Evolutionary conservation across 208 protist species (phyloP).

Genomic region (Strigomonas galati): DNA sequence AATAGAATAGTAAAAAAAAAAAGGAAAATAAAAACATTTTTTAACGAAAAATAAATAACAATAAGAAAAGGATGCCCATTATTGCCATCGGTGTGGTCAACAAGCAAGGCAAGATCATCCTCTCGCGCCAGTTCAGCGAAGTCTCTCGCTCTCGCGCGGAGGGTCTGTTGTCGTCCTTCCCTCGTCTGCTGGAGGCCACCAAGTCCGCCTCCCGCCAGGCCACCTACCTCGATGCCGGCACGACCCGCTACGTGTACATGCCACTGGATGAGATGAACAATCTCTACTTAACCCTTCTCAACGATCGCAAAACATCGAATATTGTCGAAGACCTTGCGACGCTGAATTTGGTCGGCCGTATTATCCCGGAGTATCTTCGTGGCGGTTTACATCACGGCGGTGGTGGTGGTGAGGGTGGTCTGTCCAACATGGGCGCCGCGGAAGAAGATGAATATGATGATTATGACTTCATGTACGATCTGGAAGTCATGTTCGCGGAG

Average conservation of each 20-base stretch:
- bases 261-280: slow-evolving; percentile 95
- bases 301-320: slow-evolving; percentile 93
- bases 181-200: slow-evolving; percentile 91
- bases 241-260: slow-evolving; percentile 97
- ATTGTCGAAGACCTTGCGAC: slow-evolving; percentile 98
- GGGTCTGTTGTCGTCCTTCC: slow-evolving; percentile 96
- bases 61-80: slow-evolving; percentile 56
- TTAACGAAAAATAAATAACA: slow-evolving; percentile 10
- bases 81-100: slow-evolving; percentile 80
- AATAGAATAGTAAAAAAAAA: slow-evolving; percentile 4
- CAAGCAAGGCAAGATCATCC: slow-evolving; percentile 82
- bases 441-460: background rate
- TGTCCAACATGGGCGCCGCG: background rate
- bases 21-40: slow-evolving; percentile 2
- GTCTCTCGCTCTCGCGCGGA: slow-evolving; percentile 95
- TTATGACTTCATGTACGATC: slow-evolving; percentile 3
- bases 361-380: slow-evolving; percentile 90
- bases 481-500: background rate
- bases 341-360: slow-evolving; percentile 89
- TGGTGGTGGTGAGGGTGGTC: too few species aligned
- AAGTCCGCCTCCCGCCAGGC: slow-evolving; percentile 63
- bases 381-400: slow-evolving; percentile 16
- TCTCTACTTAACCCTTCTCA: slow-evolving; percentile 94
- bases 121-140: slow-evolving; percentile 96
- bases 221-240: slow-evolving; percentile 97